phyloP scores from a whole-genome alignment of 1,139 yeast species.

The Blastobotrys malaysiensis region DNA sequence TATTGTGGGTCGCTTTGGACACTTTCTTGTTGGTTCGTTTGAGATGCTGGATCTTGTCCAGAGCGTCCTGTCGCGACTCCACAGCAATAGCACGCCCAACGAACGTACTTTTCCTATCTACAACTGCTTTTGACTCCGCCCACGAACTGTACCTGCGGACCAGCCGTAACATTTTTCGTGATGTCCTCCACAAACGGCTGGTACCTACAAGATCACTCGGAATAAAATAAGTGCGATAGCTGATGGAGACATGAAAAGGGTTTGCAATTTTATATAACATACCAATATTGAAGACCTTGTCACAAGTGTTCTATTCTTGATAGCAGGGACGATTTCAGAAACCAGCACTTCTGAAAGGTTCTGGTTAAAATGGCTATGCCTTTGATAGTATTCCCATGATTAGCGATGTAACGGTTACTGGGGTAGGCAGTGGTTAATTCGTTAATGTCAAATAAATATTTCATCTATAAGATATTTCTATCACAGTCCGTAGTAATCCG shows the following conservation, averaged over 20 bases:
- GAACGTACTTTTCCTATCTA: neutral
- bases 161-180: neutral
- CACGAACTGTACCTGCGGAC: neutral
- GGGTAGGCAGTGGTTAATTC: too few species aligned
- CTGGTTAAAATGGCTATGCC: too few species aligned
- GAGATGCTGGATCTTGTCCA: neutral
- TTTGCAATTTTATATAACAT: too few species aligned
- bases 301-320: too few species aligned
- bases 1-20: constrained; percentile 62
- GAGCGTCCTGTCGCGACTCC: neutral
- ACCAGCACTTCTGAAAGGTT: too few species aligned
- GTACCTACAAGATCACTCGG: too few species aligned
- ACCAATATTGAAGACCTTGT: too few species aligned
- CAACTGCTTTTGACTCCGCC: neutral
- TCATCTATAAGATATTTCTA: neutral
- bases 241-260: too few species aligned
- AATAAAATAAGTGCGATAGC: too few species aligned
- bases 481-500: neutral
- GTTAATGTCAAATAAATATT: neutral
- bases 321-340: too few species aligned
- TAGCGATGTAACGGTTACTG: too few species aligned
- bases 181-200: neutral
- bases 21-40: constrained; percentile 43
- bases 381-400: too few species aligned
- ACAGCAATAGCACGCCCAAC: neutral